Conservation (phyloP, 176 grass and related monocot genomes). For the sorghum (Sorghum bicolor) region DNA sequence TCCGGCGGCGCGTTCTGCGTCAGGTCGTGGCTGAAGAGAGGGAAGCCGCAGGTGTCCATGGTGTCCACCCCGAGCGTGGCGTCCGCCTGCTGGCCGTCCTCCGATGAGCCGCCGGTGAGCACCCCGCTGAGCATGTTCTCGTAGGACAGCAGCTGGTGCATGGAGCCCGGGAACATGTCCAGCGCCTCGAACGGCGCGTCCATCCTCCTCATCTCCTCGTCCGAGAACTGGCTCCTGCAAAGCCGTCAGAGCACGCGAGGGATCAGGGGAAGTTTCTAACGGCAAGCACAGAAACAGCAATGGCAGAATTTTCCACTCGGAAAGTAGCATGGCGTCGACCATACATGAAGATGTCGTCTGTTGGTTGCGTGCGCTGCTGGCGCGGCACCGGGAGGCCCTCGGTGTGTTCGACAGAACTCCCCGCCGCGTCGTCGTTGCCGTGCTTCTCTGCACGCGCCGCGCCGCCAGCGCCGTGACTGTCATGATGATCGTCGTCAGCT, state of each 20-base stretch:
- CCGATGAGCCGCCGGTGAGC: background rate
- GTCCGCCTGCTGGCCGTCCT: background rate
- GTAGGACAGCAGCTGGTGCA: conserved; percentile 42
- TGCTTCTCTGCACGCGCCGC: background rate
- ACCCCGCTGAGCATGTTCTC: conserved; percentile 42
- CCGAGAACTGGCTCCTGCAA: conserved; percentile 48
- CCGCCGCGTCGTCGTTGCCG: too few species aligned
- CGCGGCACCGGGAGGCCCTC: background rate
- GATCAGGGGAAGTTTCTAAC: too few species aligned
- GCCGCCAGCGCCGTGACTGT: background rate
- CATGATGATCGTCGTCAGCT: background rate
- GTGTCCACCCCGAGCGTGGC: conserved; percentile 1
- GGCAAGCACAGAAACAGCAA: background rate
- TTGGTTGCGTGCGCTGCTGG: conserved; percentile 5
- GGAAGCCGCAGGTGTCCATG: conserved; percentile 55
- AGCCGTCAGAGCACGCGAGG: background rate
- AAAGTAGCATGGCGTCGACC: background rate
- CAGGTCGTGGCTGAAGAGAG: conserved; percentile 49
- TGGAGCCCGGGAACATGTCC: conserved; percentile 54
- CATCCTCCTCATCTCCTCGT: conserved; percentile 48
- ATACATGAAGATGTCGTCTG: conserved; percentile 56
- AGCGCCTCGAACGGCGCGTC: conserved; percentile 44
- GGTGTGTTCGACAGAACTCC: background rate
- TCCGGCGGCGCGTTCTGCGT: background rate
- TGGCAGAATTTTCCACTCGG: background rate